Conservation (phyloP, 1,284 basidiomycete genomes). For the Schizophyllum commune region DNA sequence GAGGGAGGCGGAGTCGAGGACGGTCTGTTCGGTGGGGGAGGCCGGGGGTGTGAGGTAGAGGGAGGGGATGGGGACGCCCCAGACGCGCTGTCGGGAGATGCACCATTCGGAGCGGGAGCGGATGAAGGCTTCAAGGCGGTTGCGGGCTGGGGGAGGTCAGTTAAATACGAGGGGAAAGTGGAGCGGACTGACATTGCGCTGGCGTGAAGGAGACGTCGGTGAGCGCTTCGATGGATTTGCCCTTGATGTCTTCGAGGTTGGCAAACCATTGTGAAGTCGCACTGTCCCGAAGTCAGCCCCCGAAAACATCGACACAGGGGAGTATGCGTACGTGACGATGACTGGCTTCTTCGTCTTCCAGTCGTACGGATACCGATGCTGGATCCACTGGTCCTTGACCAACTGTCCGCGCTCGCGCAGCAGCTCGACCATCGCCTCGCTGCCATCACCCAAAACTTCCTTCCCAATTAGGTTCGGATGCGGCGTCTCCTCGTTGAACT, state of each 20-base stretch:
- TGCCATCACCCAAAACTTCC: slow-evolving; percentile 69
- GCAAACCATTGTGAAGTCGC: slow-evolving; percentile 99
- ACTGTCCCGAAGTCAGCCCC: slow-evolving; percentile 30
- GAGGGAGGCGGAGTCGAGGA: slow-evolving; percentile 60
- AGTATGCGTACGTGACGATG: slow-evolving; percentile 66
- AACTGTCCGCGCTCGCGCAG: slow-evolving; percentile 55
- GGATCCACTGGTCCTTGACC: slow-evolving; percentile 63
- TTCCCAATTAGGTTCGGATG: slow-evolving; percentile 52
- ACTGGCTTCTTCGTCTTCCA: slow-evolving; percentile 95
- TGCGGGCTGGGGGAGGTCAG: slow-evolving; percentile 48
- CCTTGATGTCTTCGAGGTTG: slow-evolving; percentile 81
- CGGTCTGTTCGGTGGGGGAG: slow-evolving; percentile 35
- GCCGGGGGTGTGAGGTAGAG: slow-evolving; percentile 67
- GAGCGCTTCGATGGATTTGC: slow-evolving; percentile 66
- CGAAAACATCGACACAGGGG: background rate
- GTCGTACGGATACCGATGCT: slow-evolving; percentile 93
- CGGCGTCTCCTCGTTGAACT: slow-evolving; percentile 50
- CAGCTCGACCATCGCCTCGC: slow-evolving; percentile 56
- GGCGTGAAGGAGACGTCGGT: slow-evolving; percentile 77
- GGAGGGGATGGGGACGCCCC: slow-evolving; percentile 97
- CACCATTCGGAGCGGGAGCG: slow-evolving; percentile 95
- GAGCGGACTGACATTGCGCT: slow-evolving; percentile 50
- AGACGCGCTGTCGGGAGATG: slow-evolving; percentile 94
- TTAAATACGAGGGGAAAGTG: slow-evolving; percentile 4
- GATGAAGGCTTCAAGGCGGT: slow-evolving; percentile 82